Percentiles rank a stretch among this genome's conserved stretches.
Evolutionary conservation across 208 protist species (phyloP).

Genomic region (Trypanosoma theileri): DNA sequence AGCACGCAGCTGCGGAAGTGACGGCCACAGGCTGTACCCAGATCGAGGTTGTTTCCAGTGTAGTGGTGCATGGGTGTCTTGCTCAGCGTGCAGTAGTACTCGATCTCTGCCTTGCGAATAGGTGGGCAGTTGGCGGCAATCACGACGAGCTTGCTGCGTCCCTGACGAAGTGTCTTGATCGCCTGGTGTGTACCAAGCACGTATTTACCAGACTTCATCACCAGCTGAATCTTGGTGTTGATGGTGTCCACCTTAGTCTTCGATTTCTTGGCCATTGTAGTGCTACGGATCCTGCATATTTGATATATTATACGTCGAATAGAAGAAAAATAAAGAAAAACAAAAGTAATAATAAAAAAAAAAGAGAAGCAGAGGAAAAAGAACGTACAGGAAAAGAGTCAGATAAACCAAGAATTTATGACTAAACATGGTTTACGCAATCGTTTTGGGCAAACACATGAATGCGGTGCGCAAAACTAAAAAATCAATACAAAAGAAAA

Average conservation of each 20-base stretch:
- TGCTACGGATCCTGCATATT: conserved; percentile 16
- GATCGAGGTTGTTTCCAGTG: conserved; percentile 98
- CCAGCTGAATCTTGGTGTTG: conserved; percentile 98
- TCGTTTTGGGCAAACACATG: too few relatives aligned
- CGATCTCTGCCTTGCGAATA: conserved; percentile 98
- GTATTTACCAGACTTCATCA: conserved; percentile 99
- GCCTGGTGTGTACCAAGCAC: conserved; percentile 97
- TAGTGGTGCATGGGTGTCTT: conserved; percentile 99
- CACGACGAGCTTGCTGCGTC: conserved; percentile 98
- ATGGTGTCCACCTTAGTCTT: conserved; percentile 98
- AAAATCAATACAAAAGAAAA: neutral
- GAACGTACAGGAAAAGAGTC: neutral
- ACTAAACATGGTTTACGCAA: neutral
- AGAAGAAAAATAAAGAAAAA: conserved; percentile 19
- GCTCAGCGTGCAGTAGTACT: conserved; percentile 99
- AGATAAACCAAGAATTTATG: neutral
- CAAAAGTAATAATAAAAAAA: conserved; percentile 2
- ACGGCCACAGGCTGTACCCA: conserved; percentile 99
- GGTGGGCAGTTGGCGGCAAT: conserved; percentile 99
- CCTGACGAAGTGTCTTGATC: conserved; percentile 96
- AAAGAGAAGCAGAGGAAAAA: conserved; percentile 6
- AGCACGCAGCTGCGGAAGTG: conserved; percentile 97
- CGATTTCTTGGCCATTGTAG: conserved; percentile 91
- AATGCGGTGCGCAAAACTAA: too few relatives aligned
- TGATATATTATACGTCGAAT: conserved; percentile 16